Conservation (phyloP, 139 green algal species). For the Micractinium sp. region DNA sequence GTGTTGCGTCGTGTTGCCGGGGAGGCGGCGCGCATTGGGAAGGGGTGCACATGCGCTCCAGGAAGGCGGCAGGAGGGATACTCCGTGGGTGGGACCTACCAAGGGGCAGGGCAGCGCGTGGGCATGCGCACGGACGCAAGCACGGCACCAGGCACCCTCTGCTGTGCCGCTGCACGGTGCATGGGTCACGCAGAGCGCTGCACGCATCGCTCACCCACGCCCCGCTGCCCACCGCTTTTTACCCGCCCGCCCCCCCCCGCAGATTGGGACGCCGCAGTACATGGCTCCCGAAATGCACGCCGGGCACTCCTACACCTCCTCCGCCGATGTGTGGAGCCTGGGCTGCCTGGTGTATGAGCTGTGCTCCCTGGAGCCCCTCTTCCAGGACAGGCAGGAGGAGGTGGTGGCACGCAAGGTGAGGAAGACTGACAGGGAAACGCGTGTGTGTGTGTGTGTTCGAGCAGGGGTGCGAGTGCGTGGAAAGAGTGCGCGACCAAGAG, state of each 20-base stretch:
- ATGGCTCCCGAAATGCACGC: slow-evolving; percentile 29
- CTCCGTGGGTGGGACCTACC: too few species aligned
- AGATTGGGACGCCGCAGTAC: slow-evolving; percentile 30
- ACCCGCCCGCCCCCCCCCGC: neutral
- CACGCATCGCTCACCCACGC: neutral
- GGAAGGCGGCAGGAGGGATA: too few species aligned
- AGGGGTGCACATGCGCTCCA: too few species aligned
- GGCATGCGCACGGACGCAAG: too few species aligned
- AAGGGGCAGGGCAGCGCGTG: too few species aligned
- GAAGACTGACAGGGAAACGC: neutral
- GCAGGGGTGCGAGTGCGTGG: neutral
- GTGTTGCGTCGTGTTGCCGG: too few species aligned
- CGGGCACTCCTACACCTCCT: neutral
- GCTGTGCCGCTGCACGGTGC: neutral
- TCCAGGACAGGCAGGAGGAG: slow-evolving; percentile 1
- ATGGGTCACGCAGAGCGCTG: too few species aligned
- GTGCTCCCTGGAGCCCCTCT: slow-evolving; percentile 12
- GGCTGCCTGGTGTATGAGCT: slow-evolving; percentile 25
- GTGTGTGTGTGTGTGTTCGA: neutral
- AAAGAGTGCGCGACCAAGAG: neutral
- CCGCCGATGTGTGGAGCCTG: slow-evolving; percentile 14
- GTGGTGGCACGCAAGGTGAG: slow-evolving; percentile 8
- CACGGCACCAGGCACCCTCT: neutral
- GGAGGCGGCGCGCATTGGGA: too few species aligned
- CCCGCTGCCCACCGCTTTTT: neutral